Conservation (phyloP, 345 rosid genomes). For the Cardamine occulta region DNA sequence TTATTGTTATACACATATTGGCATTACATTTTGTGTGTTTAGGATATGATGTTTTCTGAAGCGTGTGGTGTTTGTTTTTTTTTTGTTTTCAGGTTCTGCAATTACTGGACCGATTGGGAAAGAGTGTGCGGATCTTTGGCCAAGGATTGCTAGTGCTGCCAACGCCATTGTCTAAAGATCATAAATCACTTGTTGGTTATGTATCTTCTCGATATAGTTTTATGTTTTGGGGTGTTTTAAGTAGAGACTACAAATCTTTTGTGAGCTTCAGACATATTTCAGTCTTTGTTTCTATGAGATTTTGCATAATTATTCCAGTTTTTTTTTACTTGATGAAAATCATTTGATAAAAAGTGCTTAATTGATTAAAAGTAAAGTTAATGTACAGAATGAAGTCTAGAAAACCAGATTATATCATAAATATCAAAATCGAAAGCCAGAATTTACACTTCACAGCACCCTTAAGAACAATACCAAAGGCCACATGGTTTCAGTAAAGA, state of each 20-base stretch:
- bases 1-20: background rate
- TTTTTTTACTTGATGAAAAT: background rate
- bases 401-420: conserved; percentile 26
- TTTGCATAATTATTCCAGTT: background rate
- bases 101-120: conserved; percentile 92
- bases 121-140: conserved; percentile 96
- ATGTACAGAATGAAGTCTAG: background rate
- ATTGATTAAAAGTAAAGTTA: background rate
- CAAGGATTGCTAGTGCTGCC: conserved; percentile 95
- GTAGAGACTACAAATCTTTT: conserved; percentile 23
- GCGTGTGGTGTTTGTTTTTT: background rate
- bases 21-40: background rate
- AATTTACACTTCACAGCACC: conserved; percentile 34
- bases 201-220: conserved; percentile 13
- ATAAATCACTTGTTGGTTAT: background rate
- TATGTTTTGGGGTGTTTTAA: conserved; percentile 11
- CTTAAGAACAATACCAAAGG: conserved; percentile 23
- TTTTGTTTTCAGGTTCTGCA: conserved; percentile 65
- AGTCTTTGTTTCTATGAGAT: background rate
- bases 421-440: conserved; percentile 29
- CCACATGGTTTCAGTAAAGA: background rate
- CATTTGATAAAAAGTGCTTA: background rate
- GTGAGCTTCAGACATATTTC: conserved; percentile 15
- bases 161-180: conserved; percentile 61
- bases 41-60: background rate